Conservation (phyloP, 2,329 filamentous ascomycete species). For the Arachnomyces sp. region DNA sequence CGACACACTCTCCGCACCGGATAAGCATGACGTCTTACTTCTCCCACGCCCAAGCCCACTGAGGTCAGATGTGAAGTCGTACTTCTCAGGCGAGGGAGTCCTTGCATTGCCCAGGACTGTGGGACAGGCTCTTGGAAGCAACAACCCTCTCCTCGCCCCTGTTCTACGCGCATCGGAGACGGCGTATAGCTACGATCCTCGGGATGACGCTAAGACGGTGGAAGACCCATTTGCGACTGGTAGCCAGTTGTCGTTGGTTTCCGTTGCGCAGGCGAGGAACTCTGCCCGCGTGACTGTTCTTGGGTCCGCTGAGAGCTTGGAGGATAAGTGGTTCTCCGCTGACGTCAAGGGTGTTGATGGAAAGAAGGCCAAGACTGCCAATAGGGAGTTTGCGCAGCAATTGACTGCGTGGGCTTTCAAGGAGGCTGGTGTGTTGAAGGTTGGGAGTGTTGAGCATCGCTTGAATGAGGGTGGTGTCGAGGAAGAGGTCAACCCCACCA, state of each 20-base stretch:
- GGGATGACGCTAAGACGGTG: slow-evolving; percentile 64
- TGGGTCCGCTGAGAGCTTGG: slow-evolving; percentile 76
- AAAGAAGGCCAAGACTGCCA: slow-evolving; percentile 58
- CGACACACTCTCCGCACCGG: slow-evolving; percentile 64
- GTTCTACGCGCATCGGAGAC: slow-evolving; percentile 74
- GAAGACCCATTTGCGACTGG: slow-evolving; percentile 83
- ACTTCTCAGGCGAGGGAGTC: slow-evolving; percentile 61
- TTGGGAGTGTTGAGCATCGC: slow-evolving; percentile 75
- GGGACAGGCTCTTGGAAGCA: slow-evolving; percentile 71
- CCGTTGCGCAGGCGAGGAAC: slow-evolving; percentile 82
- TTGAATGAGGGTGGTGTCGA: slow-evolving; percentile 45
- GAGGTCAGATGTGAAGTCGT: slow-evolving; percentile 63
- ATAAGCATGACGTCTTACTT: slow-evolving; percentile 82
- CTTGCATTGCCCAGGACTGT: slow-evolving; percentile 75
- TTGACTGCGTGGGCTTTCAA: slow-evolving; percentile 94
- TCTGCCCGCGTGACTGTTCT: slow-evolving; percentile 81
- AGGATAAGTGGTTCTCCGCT: slow-evolving; percentile 81
- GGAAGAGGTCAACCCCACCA: slow-evolving; percentile 61
- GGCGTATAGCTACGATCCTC: slow-evolving; percentile 88
- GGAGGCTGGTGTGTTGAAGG: slow-evolving; percentile 80
- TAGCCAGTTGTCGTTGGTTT: slow-evolving; percentile 74
- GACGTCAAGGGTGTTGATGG: slow-evolving; percentile 54
- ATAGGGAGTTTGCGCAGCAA: slow-evolving; percentile 76
- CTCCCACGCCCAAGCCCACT: slow-evolving; percentile 59
- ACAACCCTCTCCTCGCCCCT: slow-evolving; percentile 66